phyloP scores from a whole-genome alignment of 805 yeast genomes.

The Candida golubevii region DNA sequence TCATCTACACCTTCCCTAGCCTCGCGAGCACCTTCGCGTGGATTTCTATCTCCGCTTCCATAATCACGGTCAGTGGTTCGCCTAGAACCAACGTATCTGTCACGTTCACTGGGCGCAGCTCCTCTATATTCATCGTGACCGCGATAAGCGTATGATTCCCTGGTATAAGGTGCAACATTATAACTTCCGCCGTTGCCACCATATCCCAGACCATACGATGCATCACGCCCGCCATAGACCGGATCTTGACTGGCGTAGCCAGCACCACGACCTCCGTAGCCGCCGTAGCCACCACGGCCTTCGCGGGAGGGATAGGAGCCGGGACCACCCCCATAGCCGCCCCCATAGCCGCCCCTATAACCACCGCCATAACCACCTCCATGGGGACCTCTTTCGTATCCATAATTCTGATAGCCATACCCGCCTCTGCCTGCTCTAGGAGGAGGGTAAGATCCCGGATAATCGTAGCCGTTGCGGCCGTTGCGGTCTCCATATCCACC shows the following conservation, averaged over 20 bases:
- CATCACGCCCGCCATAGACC: constrained; percentile 18
- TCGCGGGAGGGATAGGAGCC: constrained; percentile 11
- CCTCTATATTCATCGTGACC: constrained; percentile 20
- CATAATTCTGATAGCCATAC: constrained; percentile 17
- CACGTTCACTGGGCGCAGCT: constrained; percentile 17
- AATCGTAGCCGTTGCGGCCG: constrained; percentile 26
- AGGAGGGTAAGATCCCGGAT: constrained; percentile 16
- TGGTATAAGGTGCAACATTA: constrained; percentile 7
- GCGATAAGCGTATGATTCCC: constrained; percentile 16
- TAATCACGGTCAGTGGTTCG: constrained; percentile 11
- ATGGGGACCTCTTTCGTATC: constrained; percentile 13
- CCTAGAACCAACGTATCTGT: constrained; percentile 14
- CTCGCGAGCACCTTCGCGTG: constrained; percentile 9
- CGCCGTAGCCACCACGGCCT: constrained; percentile 15
- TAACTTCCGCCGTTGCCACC: constrained; percentile 8
- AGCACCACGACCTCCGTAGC: constrained; percentile 14
- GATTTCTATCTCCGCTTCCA: constrained; percentile 8
- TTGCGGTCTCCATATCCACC: constrained; percentile 13
- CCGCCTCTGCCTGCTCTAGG: constrained; percentile 21
- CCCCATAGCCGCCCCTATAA: constrained; percentile 16
- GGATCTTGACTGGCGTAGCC: constrained; percentile 15
- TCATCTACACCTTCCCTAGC: constrained; percentile 12
- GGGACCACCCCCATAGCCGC: constrained; percentile 21
- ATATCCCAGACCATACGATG: constrained; percentile 17
- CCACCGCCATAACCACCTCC: constrained; percentile 18